Percentiles rank a stretch among this genome's conserved stretches.
phyloP scores from a whole-genome alignment of 306 rosid genomes.

The Vigna radiata region DNA sequence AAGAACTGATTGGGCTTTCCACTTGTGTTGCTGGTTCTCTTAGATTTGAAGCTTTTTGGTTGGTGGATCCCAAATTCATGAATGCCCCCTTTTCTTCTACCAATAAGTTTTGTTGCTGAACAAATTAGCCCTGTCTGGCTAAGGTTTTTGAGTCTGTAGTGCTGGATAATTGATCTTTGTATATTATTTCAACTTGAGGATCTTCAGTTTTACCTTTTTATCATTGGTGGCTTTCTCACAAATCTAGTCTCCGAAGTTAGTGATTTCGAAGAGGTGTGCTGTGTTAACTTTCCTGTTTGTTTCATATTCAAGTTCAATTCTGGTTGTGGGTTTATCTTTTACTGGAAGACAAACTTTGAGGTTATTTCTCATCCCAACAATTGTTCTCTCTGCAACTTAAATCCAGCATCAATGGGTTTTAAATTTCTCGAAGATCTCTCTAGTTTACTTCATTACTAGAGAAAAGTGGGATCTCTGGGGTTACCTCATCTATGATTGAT shows the following conservation, averaged over 20 bases:
- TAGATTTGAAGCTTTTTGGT: conserved; percentile 28
- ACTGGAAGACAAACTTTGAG: conserved; percentile 43
- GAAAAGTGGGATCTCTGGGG: conserved; percentile 32
- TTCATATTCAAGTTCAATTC: conserved; percentile 45
- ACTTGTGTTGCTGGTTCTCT: conserved; percentile 7
- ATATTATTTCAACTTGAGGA: conserved; percentile 17
- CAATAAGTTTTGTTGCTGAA: conserved; percentile 4
- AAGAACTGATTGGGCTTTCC: background rate
- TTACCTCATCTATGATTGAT: conserved; percentile 10
- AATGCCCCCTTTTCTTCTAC: conserved; percentile 30
- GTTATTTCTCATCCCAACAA: conserved; percentile 43
- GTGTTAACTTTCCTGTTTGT: conserved; percentile 38
- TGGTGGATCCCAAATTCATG: conserved; percentile 22
- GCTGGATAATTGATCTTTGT: conserved; percentile 36
- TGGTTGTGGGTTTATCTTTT: conserved; percentile 42
- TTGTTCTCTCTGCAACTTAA: conserved; percentile 32
- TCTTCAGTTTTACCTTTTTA: conserved; percentile 25
- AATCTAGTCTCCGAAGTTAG: conserved; percentile 31
- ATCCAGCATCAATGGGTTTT: conserved; percentile 24
- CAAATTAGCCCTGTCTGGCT: conserved; percentile 2
- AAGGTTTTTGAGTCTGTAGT: conserved; percentile 3
- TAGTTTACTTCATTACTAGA: conserved; percentile 35
- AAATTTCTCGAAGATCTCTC: conserved; percentile 29
- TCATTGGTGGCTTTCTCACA: conserved; percentile 30
- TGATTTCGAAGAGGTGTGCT: conserved; percentile 27